These are phyloP conservation scores for Saccharomycopsis sp. DNA, from an alignment of 805 yeast genomes.

Conservation along the genomic window DNA sequence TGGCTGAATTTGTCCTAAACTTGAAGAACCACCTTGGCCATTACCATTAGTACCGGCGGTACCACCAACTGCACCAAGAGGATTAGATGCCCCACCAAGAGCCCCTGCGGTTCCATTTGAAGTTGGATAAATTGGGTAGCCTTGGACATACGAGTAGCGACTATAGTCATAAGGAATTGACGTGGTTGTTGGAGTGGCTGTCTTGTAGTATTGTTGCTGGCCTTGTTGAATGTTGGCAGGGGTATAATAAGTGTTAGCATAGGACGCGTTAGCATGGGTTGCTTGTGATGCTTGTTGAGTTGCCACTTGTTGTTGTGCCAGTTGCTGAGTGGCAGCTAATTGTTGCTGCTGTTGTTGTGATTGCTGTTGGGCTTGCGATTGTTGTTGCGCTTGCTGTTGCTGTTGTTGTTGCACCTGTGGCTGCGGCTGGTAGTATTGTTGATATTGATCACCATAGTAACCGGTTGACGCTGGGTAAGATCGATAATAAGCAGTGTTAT, in stretches of 20 bases:
- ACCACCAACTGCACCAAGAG: constrained; percentile 20
- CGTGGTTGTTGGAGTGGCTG: constrained; percentile 16
- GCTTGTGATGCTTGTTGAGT: constrained; percentile 17
- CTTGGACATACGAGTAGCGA: constrained; percentile 19
- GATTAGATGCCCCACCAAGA: constrained; percentile 1
- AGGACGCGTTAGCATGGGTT: constrained; percentile 14
- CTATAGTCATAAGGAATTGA: constrained; percentile 18
- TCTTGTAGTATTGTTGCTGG: constrained; percentile 20
- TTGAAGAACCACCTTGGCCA: constrained; percentile 24
- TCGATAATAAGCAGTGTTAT: background rate
- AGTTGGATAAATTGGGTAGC: constrained; percentile 16
- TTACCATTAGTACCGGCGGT: constrained; percentile 21
- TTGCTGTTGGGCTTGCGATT: constrained; percentile 22
- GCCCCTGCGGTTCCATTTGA: constrained; percentile 3
- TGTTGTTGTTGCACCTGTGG: constrained; percentile 9
- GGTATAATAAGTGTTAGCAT: constrained; percentile 7
- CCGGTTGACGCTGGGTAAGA: background rate
- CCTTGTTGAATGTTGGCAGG: constrained; percentile 16
- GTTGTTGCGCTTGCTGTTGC: constrained; percentile 22
- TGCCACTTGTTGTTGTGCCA: constrained; percentile 18
- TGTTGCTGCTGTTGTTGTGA: constrained; percentile 7
- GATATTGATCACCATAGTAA: background rate
- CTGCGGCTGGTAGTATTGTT: constrained; percentile 2
- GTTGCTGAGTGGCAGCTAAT: constrained; percentile 18
- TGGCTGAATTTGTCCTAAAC: constrained; percentile 33